phyloP scores from a whole-genome alignment of 768 basidiomycete genomes.

The Boletus sp. region DNA sequence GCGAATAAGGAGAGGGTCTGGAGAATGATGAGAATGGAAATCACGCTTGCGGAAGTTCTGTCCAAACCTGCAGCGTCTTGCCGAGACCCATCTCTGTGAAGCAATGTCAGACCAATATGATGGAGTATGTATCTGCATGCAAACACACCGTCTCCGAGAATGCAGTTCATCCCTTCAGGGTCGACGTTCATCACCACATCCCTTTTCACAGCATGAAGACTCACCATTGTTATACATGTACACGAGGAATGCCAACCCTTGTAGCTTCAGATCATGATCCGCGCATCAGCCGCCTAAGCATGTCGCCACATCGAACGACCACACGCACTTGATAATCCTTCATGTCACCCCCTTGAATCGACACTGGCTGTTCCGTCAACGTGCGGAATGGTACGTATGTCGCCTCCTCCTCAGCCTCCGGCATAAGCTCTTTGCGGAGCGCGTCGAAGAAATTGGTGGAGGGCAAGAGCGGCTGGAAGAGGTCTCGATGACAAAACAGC shows the following conservation, averaged over 20 bases:
- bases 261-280: constrained; percentile 35
- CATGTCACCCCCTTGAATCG: constrained; percentile 56
- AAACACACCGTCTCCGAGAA: constrained; percentile 64
- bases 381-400: constrained; percentile 37
- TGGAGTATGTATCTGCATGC: neutral
- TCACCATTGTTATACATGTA: constrained; percentile 67
- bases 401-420: constrained; percentile 27
- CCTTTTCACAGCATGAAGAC: neutral
- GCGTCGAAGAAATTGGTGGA: constrained; percentile 38
- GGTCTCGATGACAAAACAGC: constrained; percentile 42
- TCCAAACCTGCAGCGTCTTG: constrained; percentile 56
- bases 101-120: neutral
- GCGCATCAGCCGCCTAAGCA: neutral
- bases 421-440: constrained; percentile 29
- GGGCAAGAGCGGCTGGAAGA: constrained; percentile 50
- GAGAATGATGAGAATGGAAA: constrained; percentile 2
- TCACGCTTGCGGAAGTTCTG: neutral
- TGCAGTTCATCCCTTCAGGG: constrained; percentile 58
- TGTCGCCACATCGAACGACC: neutral
- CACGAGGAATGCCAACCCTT: constrained; percentile 64
- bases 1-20: constrained; percentile 65
- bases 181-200: neutral
- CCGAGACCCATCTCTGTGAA: constrained; percentile 59
- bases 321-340: constrained; percentile 66
- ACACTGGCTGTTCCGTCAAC: constrained; percentile 46